Conservation (phyloP, 495 filamentous ascomycete genomes). For the Letharia columbiana region DNA sequence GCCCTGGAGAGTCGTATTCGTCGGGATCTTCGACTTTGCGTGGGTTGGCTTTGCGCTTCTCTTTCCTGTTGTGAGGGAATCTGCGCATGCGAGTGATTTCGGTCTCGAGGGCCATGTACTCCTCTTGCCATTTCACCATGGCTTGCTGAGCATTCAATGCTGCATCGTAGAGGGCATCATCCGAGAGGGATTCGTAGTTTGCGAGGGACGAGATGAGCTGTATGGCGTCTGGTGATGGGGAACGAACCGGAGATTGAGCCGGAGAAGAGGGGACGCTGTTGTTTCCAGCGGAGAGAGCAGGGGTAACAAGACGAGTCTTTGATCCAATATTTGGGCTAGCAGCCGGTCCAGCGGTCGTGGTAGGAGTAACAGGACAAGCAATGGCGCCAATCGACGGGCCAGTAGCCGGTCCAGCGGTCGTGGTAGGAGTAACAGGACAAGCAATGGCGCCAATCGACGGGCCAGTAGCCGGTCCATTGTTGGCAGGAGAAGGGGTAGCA, state of each 20-base stretch:
- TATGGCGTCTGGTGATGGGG: not conserved
- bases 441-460: not conserved
- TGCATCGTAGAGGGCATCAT: slow-evolving; percentile 39
- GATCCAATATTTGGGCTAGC: not conserved
- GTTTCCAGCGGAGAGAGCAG: slow-evolving; percentile 25
- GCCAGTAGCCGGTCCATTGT: too few species aligned
- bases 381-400: not conserved
- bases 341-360: not conserved
- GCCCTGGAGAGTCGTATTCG: not conserved
- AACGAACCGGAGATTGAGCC: not conserved
- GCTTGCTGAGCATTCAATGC: slow-evolving; percentile 45
- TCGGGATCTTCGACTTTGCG: slow-evolving; percentile 19
- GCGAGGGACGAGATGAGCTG: slow-evolving; percentile 2
- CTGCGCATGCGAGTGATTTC: slow-evolving; percentile 34
- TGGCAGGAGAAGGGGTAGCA: too few species aligned
- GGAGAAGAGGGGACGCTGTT: slow-evolving; percentile 3
- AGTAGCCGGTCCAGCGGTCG: not conserved
- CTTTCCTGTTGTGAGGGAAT: not conserved
- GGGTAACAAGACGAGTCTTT: not conserved
- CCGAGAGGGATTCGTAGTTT: not conserved
- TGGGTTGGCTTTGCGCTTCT: slow-evolving; percentile 21
- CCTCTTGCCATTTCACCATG: slow-evolving; percentile 53
- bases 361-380: not conserved
- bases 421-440: not conserved
- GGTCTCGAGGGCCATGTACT: slow-evolving; percentile 53